Conservation (phyloP, 805 yeast species). For the Isabelozyma rhagii region DNA sequence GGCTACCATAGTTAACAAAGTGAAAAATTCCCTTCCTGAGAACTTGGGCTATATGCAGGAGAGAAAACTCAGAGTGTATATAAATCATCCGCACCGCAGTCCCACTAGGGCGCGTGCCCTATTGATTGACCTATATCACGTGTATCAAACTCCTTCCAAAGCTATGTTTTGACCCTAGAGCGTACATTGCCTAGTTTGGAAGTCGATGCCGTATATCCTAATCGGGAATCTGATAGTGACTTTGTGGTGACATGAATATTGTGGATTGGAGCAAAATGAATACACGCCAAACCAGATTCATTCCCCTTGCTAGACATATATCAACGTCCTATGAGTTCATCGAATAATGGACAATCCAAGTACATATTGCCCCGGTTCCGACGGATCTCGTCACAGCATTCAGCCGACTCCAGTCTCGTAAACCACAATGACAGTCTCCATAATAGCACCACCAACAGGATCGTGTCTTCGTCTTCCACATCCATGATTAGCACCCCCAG, state of each 20-base stretch:
- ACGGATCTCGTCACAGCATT: conserved; percentile 11
- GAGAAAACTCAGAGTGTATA: not conserved
- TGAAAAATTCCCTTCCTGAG: conserved; percentile 11
- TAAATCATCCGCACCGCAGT: not conserved
- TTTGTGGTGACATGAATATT: not conserved
- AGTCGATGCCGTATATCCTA: not conserved
- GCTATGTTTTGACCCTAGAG: not conserved
- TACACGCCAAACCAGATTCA: not conserved
- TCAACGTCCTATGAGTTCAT: conserved; percentile 1
- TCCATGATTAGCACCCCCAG: conserved; percentile 42
- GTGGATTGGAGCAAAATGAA: not conserved
- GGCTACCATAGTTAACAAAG: not conserved
- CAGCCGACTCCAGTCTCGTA: conserved; percentile 8
- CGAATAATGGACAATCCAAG: conserved; percentile 1
- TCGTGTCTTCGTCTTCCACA: conserved; percentile 34
- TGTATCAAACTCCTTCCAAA: not conserved
- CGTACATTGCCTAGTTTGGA: not conserved
- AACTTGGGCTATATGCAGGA: conserved; percentile 1
- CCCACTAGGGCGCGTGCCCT: not conserved
- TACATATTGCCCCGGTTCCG: conserved; percentile 6
- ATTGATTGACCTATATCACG: not conserved
- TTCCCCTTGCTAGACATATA: not conserved
- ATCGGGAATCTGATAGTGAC: not conserved
- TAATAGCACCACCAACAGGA: conserved; percentile 17
- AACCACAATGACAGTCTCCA: conserved; percentile 12